Evolutionary conservation across 2,329 filamentous ascomycete genomes (phyloP), one percentile per base, ranked within the genome.

Genomic region (Fusarium armeniacum): DNA sequence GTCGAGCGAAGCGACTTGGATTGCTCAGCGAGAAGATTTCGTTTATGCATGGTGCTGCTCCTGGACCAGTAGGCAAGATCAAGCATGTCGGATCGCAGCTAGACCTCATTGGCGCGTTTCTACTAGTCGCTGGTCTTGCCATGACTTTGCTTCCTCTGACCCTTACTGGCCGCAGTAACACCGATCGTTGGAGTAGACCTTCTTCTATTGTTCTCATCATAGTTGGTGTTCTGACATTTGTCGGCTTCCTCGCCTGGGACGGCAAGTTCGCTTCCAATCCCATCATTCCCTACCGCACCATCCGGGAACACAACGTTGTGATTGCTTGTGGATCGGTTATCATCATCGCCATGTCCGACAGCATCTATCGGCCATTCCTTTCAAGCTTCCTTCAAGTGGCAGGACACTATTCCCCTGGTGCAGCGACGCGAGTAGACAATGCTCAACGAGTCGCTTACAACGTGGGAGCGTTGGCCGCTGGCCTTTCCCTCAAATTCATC

Each of bases 61-160:
- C 55, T 6, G 59, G 67, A 0, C 36, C 44, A 0, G 0, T 65
- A 0, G 58, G 63, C 0, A 71, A 71, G 2, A 8, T 20, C 0
- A 67, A 53, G 18, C 69, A 71, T 22, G 28, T 70, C 9, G 53
- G 20, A 2, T 47, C 44, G 0, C 47, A 70, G 6, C 28, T 71
- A 15, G 69, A 71, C 30, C 15, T 71, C 0, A 35, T 71, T 1
- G 69, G 69, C 3, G 65, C 65, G 6, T 20, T 71, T 4, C 65
- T 71, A 8, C 47, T 71, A 1, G 40, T 71, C 2, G 65, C 40
- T 2, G 69, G 69, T 20, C 12, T 71, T 3, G 65, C 69, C 5
- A 71, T 71, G 68, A 71, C 65, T 0, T 15, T 71, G 1, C 24
- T 71, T 2, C 68, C 69, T 0, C 69, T 71, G 56, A 71, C 69